Evolutionary conservation across 306 rosid genomes (phyloP).

Genomic region (Cucumis melo): DNA sequence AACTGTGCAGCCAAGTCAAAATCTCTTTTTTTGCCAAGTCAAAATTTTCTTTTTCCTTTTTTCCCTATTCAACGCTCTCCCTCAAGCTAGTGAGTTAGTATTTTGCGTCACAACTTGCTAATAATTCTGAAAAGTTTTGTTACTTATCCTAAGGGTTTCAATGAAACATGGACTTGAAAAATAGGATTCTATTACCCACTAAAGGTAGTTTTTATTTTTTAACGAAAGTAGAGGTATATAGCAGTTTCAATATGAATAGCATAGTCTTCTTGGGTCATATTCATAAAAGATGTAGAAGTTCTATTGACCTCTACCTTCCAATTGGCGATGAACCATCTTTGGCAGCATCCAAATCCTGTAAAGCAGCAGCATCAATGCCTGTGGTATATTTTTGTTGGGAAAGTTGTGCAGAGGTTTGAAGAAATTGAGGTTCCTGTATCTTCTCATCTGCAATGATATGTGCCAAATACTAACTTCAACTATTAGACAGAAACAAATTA

Average conservation of each 20-base stretch:
- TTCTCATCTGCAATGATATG: conserved; percentile 75
- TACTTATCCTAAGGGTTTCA: neutral
- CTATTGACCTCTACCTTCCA: conserved; percentile 39
- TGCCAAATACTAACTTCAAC: conserved; percentile 25
- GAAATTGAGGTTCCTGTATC: conserved; percentile 43
- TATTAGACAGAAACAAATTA: neutral
- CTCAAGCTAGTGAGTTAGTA: neutral
- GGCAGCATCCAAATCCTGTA: conserved; percentile 18
- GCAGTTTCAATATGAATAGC: neutral
- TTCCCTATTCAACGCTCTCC: neutral
- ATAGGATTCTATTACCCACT: neutral
- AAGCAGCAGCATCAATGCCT: conserved; percentile 17
- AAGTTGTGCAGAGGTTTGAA: conserved; percentile 21
- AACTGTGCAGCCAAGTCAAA: neutral
- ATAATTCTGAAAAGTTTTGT: neutral
- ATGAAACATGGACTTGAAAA: neutral
- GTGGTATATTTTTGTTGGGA: conserved; percentile 28
- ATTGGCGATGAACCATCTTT: conserved; percentile 16
- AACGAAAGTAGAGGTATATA: neutral
- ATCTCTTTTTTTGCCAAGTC: neutral
- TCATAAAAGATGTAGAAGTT: neutral
- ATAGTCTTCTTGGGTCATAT: neutral
- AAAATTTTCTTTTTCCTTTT: too few species aligned
- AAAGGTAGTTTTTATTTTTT: neutral
- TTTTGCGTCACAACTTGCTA: neutral